Conservation (phyloP, 2,329 filamentous ascomycete genomes). For the Aspergillus chevalieri region DNA sequence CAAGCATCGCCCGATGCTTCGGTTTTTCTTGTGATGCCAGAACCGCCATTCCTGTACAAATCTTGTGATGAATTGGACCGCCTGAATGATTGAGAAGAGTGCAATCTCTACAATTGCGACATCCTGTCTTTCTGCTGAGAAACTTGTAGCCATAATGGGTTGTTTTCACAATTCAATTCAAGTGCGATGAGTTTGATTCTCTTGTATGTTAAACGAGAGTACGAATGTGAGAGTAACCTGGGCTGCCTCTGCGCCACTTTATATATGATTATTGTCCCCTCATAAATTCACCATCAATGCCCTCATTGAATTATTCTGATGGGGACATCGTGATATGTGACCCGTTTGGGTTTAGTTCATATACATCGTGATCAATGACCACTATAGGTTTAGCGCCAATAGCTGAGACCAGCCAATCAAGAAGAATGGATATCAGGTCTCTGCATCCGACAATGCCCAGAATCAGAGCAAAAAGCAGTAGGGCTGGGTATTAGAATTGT, state of each 20-base stretch:
- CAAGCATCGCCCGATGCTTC: slow-evolving; percentile 11
- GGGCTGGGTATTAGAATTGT: no score
- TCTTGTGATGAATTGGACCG: slow-evolving; percentile 15
- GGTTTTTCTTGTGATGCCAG: slow-evolving; percentile 20
- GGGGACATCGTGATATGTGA: slow-evolving; percentile 15
- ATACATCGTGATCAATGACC: slow-evolving; percentile 11
- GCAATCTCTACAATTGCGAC: slow-evolving; percentile 20
- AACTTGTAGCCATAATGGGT: not conserved
- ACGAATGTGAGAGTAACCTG: not conserved
- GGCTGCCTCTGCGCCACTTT: slow-evolving; percentile 3
- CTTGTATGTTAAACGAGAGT: no score
- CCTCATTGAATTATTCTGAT: not conserved
- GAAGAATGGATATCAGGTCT: no score
- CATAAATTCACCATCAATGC: no score
- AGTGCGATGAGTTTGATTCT: slow-evolving; percentile 4
- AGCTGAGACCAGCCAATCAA: no score
- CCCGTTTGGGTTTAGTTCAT: no score
- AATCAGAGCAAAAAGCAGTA: no score
- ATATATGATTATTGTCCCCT: not conserved
- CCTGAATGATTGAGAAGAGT: slow-evolving; percentile 18
- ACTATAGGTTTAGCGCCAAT: slow-evolving; percentile 17
- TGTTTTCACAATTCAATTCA: not conserved
- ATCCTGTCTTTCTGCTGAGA: slow-evolving; percentile 1
- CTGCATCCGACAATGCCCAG: no score
- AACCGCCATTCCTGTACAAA: slow-evolving; percentile 22